phyloP scores from a whole-genome alignment of 2,329 filamentous ascomycete genomes.

The Botrytis hyacinthi region DNA sequence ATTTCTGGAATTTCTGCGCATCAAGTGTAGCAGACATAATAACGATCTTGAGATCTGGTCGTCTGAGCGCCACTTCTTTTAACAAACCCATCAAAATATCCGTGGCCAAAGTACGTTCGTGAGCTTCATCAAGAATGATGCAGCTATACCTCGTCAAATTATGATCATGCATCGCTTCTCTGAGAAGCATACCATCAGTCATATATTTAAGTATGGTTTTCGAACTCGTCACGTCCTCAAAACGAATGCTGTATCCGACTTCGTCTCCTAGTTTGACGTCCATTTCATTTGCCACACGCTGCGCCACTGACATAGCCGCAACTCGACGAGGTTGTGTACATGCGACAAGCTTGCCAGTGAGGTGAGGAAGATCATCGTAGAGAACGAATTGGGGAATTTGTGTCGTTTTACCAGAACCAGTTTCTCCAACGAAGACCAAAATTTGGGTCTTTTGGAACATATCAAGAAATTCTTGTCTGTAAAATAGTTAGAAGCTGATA shows the following conservation, averaged over 20 bases:
- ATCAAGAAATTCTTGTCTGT: constrained; percentile 83
- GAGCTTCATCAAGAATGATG: constrained; percentile 97
- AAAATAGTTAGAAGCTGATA: constrained; percentile 25
- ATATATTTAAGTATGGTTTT: constrained; percentile 98
- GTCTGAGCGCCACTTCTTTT: constrained; percentile 80
- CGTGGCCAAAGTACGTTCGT: constrained; percentile 94
- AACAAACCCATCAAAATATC: constrained; percentile 96
- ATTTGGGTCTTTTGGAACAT: constrained; percentile 94
- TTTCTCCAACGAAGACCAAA: constrained; percentile 97
- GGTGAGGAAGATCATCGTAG: constrained; percentile 90
- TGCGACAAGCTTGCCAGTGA: constrained; percentile 83
- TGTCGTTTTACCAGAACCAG: constrained; percentile 97
- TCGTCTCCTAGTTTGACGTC: constrained; percentile 90
- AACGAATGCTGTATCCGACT: constrained; percentile 98
- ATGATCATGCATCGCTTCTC: constrained; percentile 95
- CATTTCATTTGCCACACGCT: constrained; percentile 96
- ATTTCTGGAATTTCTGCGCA: constrained; percentile 95
- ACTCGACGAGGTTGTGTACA: constrained; percentile 98
- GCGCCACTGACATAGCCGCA: constrained; percentile 96
- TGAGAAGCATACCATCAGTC: constrained; percentile 97
- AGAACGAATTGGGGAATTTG: constrained; percentile 99
- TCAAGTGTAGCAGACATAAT: constrained; percentile 99
- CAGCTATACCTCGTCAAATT: constrained; percentile 90
- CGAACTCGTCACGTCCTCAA: constrained; percentile 87
- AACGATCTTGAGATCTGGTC: constrained; percentile 93